Percentiles rank a stretch among this genome's conserved stretches.
These are phyloP conservation scores for Ogataea allantospora DNA, from an alignment of 805 yeast species.

Conservation along the genomic window DNA sequence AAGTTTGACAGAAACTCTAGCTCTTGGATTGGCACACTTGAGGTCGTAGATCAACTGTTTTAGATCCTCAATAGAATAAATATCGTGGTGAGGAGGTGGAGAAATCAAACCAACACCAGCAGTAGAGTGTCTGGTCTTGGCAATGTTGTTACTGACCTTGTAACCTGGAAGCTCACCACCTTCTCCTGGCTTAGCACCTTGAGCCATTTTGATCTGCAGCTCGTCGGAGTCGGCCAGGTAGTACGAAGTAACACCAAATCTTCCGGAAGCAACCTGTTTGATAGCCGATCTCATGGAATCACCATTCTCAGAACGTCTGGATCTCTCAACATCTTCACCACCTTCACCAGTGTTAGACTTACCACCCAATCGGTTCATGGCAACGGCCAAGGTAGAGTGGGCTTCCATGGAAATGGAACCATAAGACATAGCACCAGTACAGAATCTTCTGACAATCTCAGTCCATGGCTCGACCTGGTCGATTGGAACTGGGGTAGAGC, in stretches of 20 bases:
- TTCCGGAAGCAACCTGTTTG: slow-evolving; percentile 96
- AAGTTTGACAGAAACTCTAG: slow-evolving; percentile 92
- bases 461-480: slow-evolving; percentile 99
- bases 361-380: slow-evolving; percentile 97
- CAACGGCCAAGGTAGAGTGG: slow-evolving; percentile 95
- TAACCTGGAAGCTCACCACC: slow-evolving; percentile 98
- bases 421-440: slow-evolving; percentile 99
- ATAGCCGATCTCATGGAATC: slow-evolving; percentile 99
- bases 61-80: slow-evolving; percentile 95
- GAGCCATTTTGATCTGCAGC: slow-evolving; percentile 97
- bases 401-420: slow-evolving; percentile 99
- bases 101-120: slow-evolving; percentile 96
- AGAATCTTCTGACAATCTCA: slow-evolving; percentile 93
- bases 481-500: slow-evolving; percentile 74
- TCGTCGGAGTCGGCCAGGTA: slow-evolving; percentile 96
- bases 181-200: slow-evolving; percentile 99
- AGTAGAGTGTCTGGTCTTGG: slow-evolving; percentile 94
- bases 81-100: slow-evolving; percentile 99
- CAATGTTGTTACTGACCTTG: slow-evolving; percentile 85
- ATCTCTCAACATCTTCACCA: slow-evolving; percentile 95
- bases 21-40: slow-evolving; percentile 96
- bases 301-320: slow-evolving; percentile 76
- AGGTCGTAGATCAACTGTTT: slow-evolving; percentile 94
- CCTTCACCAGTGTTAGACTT: slow-evolving; percentile 99
- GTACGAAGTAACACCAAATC: slow-evolving; percentile 96